These are phyloP conservation scores for Crithidia expoeki DNA, from an alignment of 208 protist species.

Conservation along the genomic window DNA sequence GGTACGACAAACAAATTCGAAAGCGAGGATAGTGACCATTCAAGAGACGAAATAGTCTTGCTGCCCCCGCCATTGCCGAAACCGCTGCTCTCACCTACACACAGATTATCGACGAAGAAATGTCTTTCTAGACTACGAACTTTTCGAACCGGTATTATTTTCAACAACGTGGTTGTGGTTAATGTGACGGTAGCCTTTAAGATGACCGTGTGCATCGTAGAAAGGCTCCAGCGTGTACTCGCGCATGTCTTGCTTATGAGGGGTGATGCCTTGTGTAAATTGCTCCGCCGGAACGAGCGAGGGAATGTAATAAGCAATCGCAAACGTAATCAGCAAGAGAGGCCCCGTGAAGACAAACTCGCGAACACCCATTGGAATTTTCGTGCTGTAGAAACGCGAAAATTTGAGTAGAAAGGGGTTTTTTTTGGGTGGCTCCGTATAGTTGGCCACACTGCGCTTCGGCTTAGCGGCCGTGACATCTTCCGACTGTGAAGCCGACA, in stretches of 20 bases:
- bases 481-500: conserved; percentile 1
- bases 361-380: conserved; percentile 82
- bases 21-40: too few species aligned
- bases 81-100: too few species aligned
- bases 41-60: too few species aligned
- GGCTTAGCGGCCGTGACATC: background rate
- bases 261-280: conserved; percentile 69
- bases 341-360: conserved; percentile 86
- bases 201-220: conserved; percentile 67
- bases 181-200: conserved; percentile 84
- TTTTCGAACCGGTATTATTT: background rate
- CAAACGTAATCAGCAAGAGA: conserved; percentile 61
- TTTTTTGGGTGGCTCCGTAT: conserved; percentile 69
- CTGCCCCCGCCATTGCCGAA: too few species aligned
- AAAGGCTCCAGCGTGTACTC: conserved; percentile 82
- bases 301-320: conserved; percentile 75
- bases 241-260: conserved; percentile 73
- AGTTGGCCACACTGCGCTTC: conserved; percentile 67
- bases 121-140: too few species aligned
- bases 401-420: conserved; percentile 72
- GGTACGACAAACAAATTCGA: too few species aligned
- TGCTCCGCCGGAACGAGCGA: conserved; percentile 68
- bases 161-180: conserved; percentile 22
- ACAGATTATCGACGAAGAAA: too few species aligned
- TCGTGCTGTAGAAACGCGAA: conserved; percentile 74